Base-by-base conservation (phyloP, 768 basidiomycete genomes). In the Serendipita indica region DNA sequence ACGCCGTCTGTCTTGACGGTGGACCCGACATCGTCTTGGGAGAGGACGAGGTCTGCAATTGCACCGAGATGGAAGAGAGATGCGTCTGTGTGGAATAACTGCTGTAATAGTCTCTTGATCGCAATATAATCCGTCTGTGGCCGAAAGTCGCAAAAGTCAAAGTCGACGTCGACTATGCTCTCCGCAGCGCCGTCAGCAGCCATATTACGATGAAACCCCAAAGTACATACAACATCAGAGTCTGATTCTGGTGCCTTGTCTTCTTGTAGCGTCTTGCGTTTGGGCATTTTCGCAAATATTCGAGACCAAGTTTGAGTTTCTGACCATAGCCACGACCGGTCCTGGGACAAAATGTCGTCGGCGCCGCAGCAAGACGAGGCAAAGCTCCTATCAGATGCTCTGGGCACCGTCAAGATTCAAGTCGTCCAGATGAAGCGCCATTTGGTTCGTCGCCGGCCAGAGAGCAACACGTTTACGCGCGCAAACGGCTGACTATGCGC, bases 351-450 rank as follows among this genome's bases (percentile, higher is more conserved):
- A n/a, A 54, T 54, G 49, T 18, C 49, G 30, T 28, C 49, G 16
- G 49, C 49, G 7, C 49, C 49, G 25, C 16, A 18, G 7, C 25
- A 57, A n/a, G 60, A 62, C 16, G 59, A 89, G 76, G 87, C 82
- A 39, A 89, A 89, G 71, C 73, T 89, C 63, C 80, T 89, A 65
- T 84, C 83, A 69, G 88, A 90, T 71, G 86, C 86, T 39, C 73
- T 89, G 58, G 85, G 78, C 67, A 89, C 85, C 27, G 88, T 90
- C 67, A 89, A 89, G 75, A 81, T 89, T 32, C 87, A 96, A 72
- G 86, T 89, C 59, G 84, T 89, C 65, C 90, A 93, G 74, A 92
- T 96, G 86, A 90, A 90, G 74, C 76, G 92, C 67, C 84, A 92
- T 71, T 79, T 96, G 59, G 91, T 90, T 69, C 65, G 82, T 74